Percentiles rank a stretch among this genome's conserved stretches.
These are phyloP conservation scores for Pichia sp. DNA, from an alignment of 1,139 yeast species.

Conservation along the genomic window DNA sequence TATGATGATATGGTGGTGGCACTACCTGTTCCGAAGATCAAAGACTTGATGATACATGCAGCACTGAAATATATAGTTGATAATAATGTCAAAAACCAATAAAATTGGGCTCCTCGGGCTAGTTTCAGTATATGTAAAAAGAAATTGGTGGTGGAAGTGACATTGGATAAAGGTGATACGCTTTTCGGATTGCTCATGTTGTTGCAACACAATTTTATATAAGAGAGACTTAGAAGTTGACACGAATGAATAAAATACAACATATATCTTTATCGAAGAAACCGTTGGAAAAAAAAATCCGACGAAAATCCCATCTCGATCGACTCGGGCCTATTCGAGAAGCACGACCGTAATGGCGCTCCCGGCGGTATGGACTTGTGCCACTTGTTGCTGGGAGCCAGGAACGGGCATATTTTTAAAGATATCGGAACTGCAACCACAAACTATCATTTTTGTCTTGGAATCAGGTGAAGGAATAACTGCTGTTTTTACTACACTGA, in stretches of 20 bases:
- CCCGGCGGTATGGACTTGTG: not conserved
- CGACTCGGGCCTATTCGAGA: too few species aligned
- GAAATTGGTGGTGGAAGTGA: conserved; percentile 42
- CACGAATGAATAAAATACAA: too few species aligned
- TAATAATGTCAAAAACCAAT: conserved; percentile 46
- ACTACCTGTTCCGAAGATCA: conserved; percentile 25
- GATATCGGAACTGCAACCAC: conserved; percentile 43
- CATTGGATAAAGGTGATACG: too few species aligned
- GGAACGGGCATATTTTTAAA: conserved; percentile 28
- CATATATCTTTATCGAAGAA: too few species aligned
- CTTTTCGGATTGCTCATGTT: too few species aligned
- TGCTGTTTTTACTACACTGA: conserved; percentile 10
- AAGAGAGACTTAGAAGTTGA: too few species aligned
- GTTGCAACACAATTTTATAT: too few species aligned
- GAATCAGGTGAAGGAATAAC: conserved; percentile 83
- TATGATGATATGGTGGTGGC: conserved; percentile 29
- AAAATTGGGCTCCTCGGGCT: conserved; percentile 37
- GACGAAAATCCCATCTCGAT: too few species aligned
- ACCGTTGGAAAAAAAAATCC: too few species aligned
- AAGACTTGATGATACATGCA: conserved; percentile 27
- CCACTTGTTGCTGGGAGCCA: not conserved
- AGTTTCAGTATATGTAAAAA: conserved; percentile 28
- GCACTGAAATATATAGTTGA: conserved; percentile 31
- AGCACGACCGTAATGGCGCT: too few species aligned
- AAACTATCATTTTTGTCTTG: conserved; percentile 49